Evolutionary conservation across 116 monocot genomes (phyloP).

Genomic region (Trichopus zeylanicus): DNA sequence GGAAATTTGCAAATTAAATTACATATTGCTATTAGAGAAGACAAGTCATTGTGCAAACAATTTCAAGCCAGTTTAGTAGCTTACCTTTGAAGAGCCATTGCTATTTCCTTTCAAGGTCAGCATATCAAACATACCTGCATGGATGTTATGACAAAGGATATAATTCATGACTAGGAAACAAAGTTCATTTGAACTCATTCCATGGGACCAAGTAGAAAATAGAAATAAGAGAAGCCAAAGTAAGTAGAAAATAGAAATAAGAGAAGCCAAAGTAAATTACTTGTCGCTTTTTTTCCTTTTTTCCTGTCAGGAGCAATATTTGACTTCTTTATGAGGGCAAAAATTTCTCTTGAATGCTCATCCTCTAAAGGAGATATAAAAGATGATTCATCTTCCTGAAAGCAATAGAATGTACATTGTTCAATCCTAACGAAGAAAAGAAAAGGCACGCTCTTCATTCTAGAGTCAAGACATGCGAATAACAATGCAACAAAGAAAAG

Average conservation of each 20-base stretch:
- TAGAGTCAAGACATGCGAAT: no score
- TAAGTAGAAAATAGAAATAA: constrained; percentile 6
- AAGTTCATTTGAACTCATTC: background rate
- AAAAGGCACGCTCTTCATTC: no score
- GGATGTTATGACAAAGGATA: constrained; percentile 1
- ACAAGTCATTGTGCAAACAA: background rate
- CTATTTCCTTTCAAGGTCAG: constrained; percentile 26
- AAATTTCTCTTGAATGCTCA: constrained; percentile 68
- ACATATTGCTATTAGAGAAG: no score
- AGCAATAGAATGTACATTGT: background rate
- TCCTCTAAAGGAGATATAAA: constrained; percentile 48
- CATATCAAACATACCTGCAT: constrained; percentile 56
- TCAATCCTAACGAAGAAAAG: no score
- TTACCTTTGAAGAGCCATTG: constrained; percentile 67
- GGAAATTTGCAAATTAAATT: background rate
- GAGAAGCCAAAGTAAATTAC: constrained; percentile 22
- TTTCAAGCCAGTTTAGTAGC: no score
- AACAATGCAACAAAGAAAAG: no score
- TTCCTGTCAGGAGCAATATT: constrained; percentile 61
- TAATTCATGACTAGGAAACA: background rate
- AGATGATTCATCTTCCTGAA: constrained; percentile 27
- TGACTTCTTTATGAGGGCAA: constrained; percentile 83
- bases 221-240: constrained; percentile 5
- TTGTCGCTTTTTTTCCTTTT: constrained; percentile 37
- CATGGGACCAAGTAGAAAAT: constrained; percentile 1